Evolutionary conservation across 176 grass and related monocot genomes (phyloP).

Genomic region (Chrysopogon serrulatus): DNA sequence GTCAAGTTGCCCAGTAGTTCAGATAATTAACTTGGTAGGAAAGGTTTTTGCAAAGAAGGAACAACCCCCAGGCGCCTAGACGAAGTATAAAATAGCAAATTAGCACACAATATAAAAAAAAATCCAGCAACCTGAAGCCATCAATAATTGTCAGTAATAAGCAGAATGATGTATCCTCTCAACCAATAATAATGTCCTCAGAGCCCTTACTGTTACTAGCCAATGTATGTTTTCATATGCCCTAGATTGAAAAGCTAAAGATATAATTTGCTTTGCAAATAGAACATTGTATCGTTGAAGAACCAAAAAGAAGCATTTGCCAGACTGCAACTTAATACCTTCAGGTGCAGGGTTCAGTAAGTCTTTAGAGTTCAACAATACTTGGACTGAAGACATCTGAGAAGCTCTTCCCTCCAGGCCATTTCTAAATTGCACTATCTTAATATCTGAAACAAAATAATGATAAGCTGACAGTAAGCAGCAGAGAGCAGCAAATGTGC

Average conservation of each 20-base stretch:
- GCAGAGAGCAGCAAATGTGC: not conserved
- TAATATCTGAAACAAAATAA: conserved; percentile 53
- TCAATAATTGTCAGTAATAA: not conserved
- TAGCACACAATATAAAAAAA: not conserved
- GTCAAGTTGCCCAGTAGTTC: not conserved
- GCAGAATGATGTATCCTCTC: not conserved
- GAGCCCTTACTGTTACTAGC: not conserved
- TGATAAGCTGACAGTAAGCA: not conserved
- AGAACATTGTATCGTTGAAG: not conserved
- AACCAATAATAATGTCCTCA: not conserved
- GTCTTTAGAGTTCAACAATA: conserved; percentile 38
- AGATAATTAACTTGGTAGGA: not conserved
- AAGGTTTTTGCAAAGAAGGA: not conserved
- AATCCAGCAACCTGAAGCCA: not conserved
- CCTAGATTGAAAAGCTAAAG: not conserved
- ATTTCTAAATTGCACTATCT: conserved; percentile 60
- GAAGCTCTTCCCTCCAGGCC: conserved; percentile 51
- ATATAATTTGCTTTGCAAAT: not conserved
- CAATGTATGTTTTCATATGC: not conserved
- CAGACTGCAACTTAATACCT: conserved; percentile 18
- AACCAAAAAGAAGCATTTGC: not conserved
- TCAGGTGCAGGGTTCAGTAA: conserved; percentile 1
- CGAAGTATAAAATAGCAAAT: not conserved
- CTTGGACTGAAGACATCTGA: conserved; percentile 37
- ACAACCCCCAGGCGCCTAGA: not conserved